Conservation (phyloP, 257 asterid genomes). For the Jaltomata sinuosa region DNA sequence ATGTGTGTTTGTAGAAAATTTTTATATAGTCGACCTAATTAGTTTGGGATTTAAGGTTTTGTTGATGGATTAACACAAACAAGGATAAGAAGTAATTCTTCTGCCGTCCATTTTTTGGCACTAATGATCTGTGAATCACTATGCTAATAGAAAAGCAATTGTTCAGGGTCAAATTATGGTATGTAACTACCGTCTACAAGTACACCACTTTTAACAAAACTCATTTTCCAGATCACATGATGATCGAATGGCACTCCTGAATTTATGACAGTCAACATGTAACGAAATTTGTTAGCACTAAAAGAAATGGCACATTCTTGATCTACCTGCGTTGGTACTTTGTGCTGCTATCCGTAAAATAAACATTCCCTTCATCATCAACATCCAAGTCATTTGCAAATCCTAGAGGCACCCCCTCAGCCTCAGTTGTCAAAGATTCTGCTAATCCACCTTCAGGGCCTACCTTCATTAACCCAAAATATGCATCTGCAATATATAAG, state of each 20-base stretch:
- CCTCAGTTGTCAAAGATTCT: slow-evolving; percentile 52
- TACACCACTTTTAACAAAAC: background rate
- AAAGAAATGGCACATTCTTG: background rate
- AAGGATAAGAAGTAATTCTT: background rate
- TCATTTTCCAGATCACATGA: background rate
- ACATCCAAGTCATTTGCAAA: slow-evolving; percentile 82
- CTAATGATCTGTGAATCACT: background rate
- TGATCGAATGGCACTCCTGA: background rate
- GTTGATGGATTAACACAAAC: background rate
- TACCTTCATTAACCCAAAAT: slow-evolving; percentile 90
- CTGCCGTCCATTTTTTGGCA: background rate
- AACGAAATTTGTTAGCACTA: background rate
- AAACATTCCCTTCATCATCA: slow-evolving; percentile 73
- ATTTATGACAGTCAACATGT: background rate
- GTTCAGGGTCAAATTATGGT: background rate
- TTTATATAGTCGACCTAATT: background rate
- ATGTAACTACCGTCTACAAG: background rate
- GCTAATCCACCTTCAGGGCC: slow-evolving; percentile 96
- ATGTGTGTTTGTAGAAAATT: background rate
- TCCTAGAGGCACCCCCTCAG: slow-evolving; percentile 72
- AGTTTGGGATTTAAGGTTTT: background rate
- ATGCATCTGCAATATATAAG: slow-evolving; percentile 91
- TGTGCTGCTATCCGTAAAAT: slow-evolving; percentile 92
- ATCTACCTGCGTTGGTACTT: slow-evolving; percentile 65
- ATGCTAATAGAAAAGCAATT: background rate